phyloP scores from a whole-genome alignment of 306 rosid species.

The Prunus dulcis region DNA sequence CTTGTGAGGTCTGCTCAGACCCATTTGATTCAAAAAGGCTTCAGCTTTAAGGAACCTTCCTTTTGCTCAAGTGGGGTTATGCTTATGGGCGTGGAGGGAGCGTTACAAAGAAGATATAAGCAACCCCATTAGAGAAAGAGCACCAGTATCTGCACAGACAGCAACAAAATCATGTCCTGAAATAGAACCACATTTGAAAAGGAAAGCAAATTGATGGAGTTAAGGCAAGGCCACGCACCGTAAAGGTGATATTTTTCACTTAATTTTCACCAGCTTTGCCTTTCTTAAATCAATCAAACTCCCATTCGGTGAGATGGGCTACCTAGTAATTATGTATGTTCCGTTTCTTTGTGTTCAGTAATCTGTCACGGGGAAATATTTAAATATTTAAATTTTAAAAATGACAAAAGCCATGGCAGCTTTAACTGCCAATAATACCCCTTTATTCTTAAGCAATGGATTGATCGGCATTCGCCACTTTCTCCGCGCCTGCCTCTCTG shows the following conservation, averaged over 20 bases:
- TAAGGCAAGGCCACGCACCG: not conserved
- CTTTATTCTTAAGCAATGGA: too few relatives aligned
- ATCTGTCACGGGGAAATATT: constrained; percentile 17
- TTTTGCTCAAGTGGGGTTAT: constrained; percentile 3
- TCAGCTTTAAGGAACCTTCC: constrained; percentile 31
- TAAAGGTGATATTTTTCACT: not conserved
- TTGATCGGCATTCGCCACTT: too few relatives aligned
- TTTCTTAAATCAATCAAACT: constrained; percentile 14
- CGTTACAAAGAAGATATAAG: constrained; percentile 12
- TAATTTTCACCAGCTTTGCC: constrained; percentile 12
- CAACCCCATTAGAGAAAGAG: constrained; percentile 25
- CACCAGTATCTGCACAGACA: not conserved
- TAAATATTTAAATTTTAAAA: constrained; percentile 2
- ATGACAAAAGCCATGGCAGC: constrained; percentile 21
- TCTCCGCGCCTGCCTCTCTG: too few relatives aligned
- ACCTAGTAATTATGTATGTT: constrained; percentile 11
- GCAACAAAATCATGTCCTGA: constrained; percentile 1
- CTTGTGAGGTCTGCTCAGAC: constrained; percentile 52
- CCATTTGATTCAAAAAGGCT: constrained; percentile 39
- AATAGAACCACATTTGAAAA: not conserved
- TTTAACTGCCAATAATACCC: constrained; percentile 28
- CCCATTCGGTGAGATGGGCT: constrained; percentile 12
- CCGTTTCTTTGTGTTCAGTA: not conserved
- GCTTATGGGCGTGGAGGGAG: constrained; percentile 1
- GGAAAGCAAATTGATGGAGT: not conserved